Conservation (phyloP, 1,284 basidiomycete genomes). For the Cryptococcus maquisensis region DNA sequence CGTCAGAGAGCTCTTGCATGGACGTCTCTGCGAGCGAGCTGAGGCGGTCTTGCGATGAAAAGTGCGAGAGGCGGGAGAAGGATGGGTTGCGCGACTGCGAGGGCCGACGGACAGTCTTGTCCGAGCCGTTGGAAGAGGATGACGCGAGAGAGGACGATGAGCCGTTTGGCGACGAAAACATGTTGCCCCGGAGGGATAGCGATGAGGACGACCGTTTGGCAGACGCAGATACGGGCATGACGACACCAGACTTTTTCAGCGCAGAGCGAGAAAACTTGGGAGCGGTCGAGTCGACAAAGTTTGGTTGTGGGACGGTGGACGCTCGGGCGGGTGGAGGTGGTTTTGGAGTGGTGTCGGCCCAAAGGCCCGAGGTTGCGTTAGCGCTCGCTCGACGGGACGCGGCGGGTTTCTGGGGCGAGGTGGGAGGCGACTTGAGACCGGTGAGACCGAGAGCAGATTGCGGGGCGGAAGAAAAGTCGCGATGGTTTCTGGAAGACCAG, state of each 20-base stretch:
- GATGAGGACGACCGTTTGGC: constrained; percentile 11
- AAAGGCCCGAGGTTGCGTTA: background rate
- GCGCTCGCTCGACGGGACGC: background rate
- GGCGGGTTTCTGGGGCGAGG: constrained; percentile 3
- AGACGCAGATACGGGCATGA: constrained; percentile 33
- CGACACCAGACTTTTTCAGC: constrained; percentile 25
- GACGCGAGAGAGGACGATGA: constrained; percentile 7
- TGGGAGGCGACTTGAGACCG: constrained; percentile 12
- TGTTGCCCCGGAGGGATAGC: background rate
- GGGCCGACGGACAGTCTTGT: background rate
- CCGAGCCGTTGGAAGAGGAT: constrained; percentile 1
- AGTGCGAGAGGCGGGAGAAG: constrained; percentile 1
- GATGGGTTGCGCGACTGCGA: constrained; percentile 1
- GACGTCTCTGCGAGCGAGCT: constrained; percentile 24
- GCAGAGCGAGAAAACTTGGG: constrained; percentile 33
- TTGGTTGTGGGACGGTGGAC: background rate
- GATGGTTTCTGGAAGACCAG: background rate
- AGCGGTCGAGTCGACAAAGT: constrained; percentile 14
- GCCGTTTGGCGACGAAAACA: constrained; percentile 5
- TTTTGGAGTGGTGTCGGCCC: constrained; percentile 2
- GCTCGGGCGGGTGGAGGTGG: background rate
- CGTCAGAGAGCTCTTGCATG: constrained; percentile 15
- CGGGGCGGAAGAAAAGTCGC: background rate
- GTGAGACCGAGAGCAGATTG: constrained; percentile 7
- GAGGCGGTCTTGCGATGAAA: constrained; percentile 19